phyloP scores from a whole-genome alignment of 805 yeast species.

The Ogataea henricii region DNA sequence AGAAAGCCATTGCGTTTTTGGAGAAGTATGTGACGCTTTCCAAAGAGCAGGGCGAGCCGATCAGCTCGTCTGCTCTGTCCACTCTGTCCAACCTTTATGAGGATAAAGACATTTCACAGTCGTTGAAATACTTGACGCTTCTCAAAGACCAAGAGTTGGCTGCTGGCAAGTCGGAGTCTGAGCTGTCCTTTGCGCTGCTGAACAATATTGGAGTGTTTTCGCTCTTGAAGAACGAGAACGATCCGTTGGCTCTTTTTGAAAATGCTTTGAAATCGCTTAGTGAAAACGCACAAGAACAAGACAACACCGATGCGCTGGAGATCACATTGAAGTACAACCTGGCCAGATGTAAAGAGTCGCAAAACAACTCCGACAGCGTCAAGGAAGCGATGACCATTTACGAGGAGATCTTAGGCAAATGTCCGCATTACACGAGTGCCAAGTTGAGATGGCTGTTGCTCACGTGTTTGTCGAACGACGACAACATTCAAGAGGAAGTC shows the following conservation, averaged over 20 bases:
- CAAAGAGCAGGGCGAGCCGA: constrained; percentile 57
- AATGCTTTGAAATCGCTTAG: constrained; percentile 41
- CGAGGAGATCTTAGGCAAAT: constrained; percentile 51
- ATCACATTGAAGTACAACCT: constrained; percentile 66
- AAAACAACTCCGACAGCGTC: constrained; percentile 29
- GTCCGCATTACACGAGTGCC: constrained; percentile 77
- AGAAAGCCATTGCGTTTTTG: constrained; percentile 61
- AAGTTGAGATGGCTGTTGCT: constrained; percentile 69
- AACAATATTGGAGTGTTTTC: constrained; percentile 87
- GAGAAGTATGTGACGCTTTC: constrained; percentile 72
- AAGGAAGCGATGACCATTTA: constrained; percentile 46
- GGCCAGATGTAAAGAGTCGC: constrained; percentile 62
- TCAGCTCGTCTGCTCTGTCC: constrained; percentile 63
- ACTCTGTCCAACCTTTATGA: constrained; percentile 74
- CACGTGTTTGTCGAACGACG: constrained; percentile 51
- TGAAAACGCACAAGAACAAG: constrained; percentile 19
- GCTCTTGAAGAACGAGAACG: constrained; percentile 50
- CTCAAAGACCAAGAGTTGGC: constrained; percentile 50
- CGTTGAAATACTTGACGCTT: constrained; percentile 55
- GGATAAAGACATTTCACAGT: constrained; percentile 60
- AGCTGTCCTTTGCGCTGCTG: constrained; percentile 58
- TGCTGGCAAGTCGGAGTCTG: constrained; percentile 41
- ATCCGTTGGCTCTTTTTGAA: constrained; percentile 57
- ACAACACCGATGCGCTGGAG: constrained; percentile 28
- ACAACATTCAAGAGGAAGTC: constrained; percentile 54